These are phyloP conservation scores for Kandelia obovata DNA, from an alignment of 345 rosid species.

Conservation along the genomic window DNA sequence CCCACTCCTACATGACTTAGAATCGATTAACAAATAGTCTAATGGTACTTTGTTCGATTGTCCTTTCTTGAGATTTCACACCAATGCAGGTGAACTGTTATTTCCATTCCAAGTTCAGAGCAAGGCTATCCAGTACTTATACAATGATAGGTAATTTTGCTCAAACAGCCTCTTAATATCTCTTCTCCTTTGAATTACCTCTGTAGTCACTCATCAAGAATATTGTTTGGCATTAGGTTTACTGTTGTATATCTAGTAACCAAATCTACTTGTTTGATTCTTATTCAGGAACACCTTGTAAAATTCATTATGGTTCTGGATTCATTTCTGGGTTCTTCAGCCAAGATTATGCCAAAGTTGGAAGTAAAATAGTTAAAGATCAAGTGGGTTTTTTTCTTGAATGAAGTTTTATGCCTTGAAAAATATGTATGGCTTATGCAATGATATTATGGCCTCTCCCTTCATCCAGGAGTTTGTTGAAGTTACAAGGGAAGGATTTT, in stretches of 20 bases:
- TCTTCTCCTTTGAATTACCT: background rate
- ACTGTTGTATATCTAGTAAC: no score
- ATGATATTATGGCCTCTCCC: slow-evolving; percentile 7
- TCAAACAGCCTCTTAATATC: slow-evolving; percentile 2
- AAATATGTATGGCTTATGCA: background rate
- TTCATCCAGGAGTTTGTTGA: slow-evolving; percentile 50
- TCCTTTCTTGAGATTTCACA: background rate
- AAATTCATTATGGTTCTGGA: slow-evolving; percentile 42
- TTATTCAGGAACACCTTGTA: slow-evolving; percentile 45
- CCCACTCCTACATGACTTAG: background rate
- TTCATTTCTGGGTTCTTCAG: slow-evolving; percentile 50
- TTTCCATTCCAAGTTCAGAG: slow-evolving; percentile 50
- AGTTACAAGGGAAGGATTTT: slow-evolving; percentile 42
- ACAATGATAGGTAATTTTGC: slow-evolving; percentile 47
- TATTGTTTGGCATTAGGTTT: background rate
- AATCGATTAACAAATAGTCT: no score
- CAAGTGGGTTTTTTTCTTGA: slow-evolving; percentile 35
- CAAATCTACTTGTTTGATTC: background rate
- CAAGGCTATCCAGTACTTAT: slow-evolving; percentile 46
- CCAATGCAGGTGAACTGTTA: slow-evolving; percentile 49
- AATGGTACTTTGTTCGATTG: background rate
- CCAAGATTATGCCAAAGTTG: slow-evolving; percentile 51
- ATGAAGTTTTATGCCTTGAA: slow-evolving; percentile 4
- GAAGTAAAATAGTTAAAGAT: slow-evolving; percentile 36
- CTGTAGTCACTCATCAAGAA: background rate